These are phyloP conservation scores for Lactifluus hygrophoroides DNA, from an alignment of 768 basidiomycete genomes.

Conservation along the genomic window DNA sequence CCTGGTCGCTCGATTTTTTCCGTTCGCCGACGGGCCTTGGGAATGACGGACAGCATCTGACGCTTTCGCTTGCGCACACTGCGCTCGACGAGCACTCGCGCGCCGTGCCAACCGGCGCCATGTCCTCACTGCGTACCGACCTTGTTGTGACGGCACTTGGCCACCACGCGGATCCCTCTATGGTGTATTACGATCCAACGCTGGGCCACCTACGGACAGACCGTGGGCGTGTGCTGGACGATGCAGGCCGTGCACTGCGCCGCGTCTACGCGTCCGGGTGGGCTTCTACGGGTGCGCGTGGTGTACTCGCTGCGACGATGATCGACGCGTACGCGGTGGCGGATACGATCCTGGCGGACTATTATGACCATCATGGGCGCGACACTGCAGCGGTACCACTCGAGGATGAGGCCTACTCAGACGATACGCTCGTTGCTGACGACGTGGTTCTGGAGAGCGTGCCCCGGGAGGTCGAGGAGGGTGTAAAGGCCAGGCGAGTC, in stretches of 20 bases:
- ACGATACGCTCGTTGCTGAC: constrained; percentile 28
- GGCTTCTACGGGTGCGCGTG: constrained; percentile 85
- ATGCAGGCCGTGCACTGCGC: constrained; percentile 30
- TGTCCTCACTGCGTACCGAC: constrained; percentile 49
- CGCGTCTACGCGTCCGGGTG: constrained; percentile 91
- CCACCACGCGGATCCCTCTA: constrained; percentile 61
- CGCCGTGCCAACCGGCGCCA: constrained; percentile 48
- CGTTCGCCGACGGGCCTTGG: constrained; percentile 51
- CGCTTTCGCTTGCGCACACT: constrained; percentile 56
- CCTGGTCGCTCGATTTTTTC: constrained; percentile 81
- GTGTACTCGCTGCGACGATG: constrained; percentile 91
- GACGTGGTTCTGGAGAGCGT: constrained; percentile 32
- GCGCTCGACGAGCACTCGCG: constrained; percentile 41
- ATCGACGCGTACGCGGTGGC: constrained; percentile 80
- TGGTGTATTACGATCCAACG: constrained; percentile 49
- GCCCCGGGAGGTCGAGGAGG: constrained; percentile 41
- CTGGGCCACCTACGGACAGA: constrained; percentile 48
- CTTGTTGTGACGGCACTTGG: constrained; percentile 85
- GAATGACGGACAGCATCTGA: constrained; percentile 29
- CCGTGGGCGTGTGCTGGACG: constrained; percentile 41
- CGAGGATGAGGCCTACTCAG: background rate
- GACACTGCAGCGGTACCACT: background rate
- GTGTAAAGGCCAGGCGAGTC: constrained; percentile 35
- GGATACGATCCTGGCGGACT: constrained; percentile 59
- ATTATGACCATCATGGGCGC: constrained; percentile 22